Conservation (phyloP, 2,329 filamentous ascomycete genomes). For the Clarireedia sp. region DNA sequence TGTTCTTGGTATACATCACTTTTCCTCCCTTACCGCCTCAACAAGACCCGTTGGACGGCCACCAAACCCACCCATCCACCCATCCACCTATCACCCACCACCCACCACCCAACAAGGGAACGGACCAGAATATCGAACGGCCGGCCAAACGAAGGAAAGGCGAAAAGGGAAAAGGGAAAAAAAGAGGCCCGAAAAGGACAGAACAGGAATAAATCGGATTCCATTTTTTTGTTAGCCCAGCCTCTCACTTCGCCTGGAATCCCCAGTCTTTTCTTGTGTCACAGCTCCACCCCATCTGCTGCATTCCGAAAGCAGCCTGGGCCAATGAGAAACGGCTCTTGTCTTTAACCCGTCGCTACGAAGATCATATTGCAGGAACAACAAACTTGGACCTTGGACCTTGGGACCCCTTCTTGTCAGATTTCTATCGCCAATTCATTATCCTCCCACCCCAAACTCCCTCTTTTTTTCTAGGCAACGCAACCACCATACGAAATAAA, state of each 20-base stretch:
- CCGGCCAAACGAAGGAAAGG: neutral
- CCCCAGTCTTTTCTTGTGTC: conserved; percentile 5
- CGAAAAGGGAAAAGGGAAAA: neutral
- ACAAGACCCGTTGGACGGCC: too few species aligned
- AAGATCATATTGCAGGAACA: conserved; percentile 29
- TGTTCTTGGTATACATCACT: too few species aligned
- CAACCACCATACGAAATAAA: conserved; percentile 3
- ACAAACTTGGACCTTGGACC: conserved; percentile 13
- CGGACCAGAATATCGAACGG: neutral
- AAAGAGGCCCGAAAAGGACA: neutral
- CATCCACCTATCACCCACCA: too few species aligned
- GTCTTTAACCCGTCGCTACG: conserved; percentile 21
- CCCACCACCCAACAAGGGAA: neutral
- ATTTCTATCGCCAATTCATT: neutral
- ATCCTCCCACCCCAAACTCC: neutral
- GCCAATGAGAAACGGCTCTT: conserved; percentile 17
- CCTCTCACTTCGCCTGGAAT: neutral
- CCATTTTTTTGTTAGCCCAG: neutral
- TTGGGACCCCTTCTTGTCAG: neutral
- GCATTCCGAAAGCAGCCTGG: conserved; percentile 23
- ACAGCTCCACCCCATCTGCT: conserved; percentile 9
- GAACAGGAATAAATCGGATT: neutral
- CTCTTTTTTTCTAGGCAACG: neutral
- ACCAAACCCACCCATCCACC: too few species aligned
- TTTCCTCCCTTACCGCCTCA: too few species aligned